Evolutionary conservation across 371 early-diverging fungal genomes (phyloP).

Genomic region (Apophysomyces trapeziformis): DNA sequence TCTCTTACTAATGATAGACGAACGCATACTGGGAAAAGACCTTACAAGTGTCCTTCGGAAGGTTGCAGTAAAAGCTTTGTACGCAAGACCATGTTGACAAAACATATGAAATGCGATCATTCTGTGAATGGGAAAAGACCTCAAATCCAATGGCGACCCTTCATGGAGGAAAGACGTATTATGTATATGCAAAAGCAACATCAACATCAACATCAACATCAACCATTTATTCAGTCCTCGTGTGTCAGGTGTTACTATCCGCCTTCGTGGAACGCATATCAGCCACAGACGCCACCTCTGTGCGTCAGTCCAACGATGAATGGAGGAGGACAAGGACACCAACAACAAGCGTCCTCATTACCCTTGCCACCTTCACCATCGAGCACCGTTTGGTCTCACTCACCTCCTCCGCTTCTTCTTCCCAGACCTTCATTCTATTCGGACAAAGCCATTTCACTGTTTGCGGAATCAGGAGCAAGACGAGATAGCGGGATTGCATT

Average conservation of each 20-base stretch:
- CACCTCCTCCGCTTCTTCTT: conserved; percentile 14
- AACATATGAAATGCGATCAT: conserved; percentile 61
- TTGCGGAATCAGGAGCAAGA: conserved; percentile 25
- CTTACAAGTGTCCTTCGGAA: conserved; percentile 65
- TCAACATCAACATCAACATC: conserved; percentile 8
- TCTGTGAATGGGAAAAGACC: conserved; percentile 43
- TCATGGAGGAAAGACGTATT: conserved; percentile 49
- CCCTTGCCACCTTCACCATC: conserved; percentile 38
- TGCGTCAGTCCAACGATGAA: conserved; percentile 31
- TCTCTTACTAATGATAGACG: conserved; percentile 35
- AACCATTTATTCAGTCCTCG: conserved; percentile 17
- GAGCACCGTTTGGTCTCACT: conserved; percentile 28
- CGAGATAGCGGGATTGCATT: conserved; percentile 33
- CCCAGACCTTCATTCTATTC: conserved; percentile 14
- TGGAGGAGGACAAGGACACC: conserved; percentile 10
- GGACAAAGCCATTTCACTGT: conserved; percentile 4
- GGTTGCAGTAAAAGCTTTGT: conserved; percentile 70
- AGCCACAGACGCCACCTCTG: conserved; percentile 25
- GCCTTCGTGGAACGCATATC: conserved; percentile 15
- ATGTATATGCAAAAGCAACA: conserved; percentile 40
- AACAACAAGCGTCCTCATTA: not conserved
- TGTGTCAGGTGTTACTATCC: conserved; percentile 12
- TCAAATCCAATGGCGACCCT: conserved; percentile 54
- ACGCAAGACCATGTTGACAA: conserved; percentile 72
- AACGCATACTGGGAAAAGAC: conserved; percentile 75